Evolutionary conservation across 2,329 filamentous ascomycete species (phyloP).

Genomic region (Chlorencoelia australis): DNA sequence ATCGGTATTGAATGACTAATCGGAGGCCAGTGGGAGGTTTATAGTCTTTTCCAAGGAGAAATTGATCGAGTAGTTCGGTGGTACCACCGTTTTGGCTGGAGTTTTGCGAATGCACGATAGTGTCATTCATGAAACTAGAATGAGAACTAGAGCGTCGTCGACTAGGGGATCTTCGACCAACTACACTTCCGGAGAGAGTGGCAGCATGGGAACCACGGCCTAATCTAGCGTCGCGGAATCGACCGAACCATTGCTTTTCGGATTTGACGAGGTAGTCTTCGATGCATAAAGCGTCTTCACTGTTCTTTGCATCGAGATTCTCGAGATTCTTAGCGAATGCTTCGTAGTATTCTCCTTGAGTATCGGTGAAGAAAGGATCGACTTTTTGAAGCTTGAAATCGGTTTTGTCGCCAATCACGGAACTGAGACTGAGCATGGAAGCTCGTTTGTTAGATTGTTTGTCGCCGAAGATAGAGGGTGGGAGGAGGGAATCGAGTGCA

Average conservation of each 20-base stretch:
- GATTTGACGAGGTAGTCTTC: conserved; percentile 54
- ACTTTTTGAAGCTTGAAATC: conserved; percentile 56
- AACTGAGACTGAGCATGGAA: conserved; percentile 37
- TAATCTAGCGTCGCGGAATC: conserved; percentile 32
- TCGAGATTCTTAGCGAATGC: conserved; percentile 48
- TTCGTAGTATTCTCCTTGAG: conserved; percentile 49
- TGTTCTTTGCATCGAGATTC: conserved; percentile 42
- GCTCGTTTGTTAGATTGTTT: conserved; percentile 3
- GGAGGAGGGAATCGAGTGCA: conserved; percentile 8
- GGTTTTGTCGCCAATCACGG: conserved; percentile 48
- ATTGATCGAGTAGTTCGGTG: conserved; percentile 28
- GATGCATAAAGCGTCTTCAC: conserved; percentile 49
- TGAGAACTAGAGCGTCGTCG: conserved; percentile 2
- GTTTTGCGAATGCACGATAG: conserved; percentile 6
- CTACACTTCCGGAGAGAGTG: neutral
- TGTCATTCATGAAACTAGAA: conserved; percentile 2
- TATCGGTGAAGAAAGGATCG: conserved; percentile 57
- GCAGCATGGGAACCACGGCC: neutral
- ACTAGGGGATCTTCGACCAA: conserved; percentile 34
- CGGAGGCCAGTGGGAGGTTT: conserved; percentile 44
- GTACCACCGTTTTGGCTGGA: conserved; percentile 5
- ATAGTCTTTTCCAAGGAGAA: conserved; percentile 41
- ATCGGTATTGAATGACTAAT: conserved; percentile 43
- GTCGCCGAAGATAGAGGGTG: conserved; percentile 3
- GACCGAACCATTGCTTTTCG: conserved; percentile 57